Evolutionary conservation across 257 asterid species (phyloP), one percentile per base, ranked within the genome.

Genomic region (Primulina eburnea): DNA sequence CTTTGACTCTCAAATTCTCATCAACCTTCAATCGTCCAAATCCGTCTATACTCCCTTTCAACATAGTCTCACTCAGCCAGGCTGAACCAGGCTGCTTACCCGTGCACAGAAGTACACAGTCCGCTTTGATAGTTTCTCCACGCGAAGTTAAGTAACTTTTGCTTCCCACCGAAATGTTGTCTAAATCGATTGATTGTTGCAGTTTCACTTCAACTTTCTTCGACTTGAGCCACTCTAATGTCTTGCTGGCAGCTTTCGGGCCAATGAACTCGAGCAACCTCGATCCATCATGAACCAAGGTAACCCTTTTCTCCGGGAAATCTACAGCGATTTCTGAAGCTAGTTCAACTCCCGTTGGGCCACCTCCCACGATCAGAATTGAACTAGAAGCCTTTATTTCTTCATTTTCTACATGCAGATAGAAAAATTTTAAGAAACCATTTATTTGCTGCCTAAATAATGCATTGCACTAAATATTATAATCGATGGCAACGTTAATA

Each of bases 241-340:
- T 76, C 82, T 88, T 92, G 26, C 68, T 74, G 0, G 90, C 87
- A 0, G 92, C 94, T 76, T 88, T 89, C 2, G 89, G 91, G 33
- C 97, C 98, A 5, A 92, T 85, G 76, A 90, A 90, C 64, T 92
- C 97, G n/a, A 92, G 78, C 73, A 92, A 64, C 72, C 96, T 77
- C 3, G 86, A 71, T 14, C 98, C 97, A 1, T 84, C 69, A 20
- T 92, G 98, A 61, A 90, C 89, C 6, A 92, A 76, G 30, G 77
- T 82, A 5, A 90, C 87, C 69, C 69, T 82, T 75, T 86, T 92
- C 1, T 81, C 81, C 0, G 89, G 86, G 65, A 84, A 90, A 77
- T 88, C 96, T 1, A 88, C 88, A 6, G 91, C 90, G 2, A 92
- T 86, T 70, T 92, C 97, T n/a, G 86, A 94, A 8, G 96, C 95